These are phyloP conservation scores for Meyerozyma athensensis DNA, from an alignment of 1,139 yeast species.

Conservation along the genomic window DNA sequence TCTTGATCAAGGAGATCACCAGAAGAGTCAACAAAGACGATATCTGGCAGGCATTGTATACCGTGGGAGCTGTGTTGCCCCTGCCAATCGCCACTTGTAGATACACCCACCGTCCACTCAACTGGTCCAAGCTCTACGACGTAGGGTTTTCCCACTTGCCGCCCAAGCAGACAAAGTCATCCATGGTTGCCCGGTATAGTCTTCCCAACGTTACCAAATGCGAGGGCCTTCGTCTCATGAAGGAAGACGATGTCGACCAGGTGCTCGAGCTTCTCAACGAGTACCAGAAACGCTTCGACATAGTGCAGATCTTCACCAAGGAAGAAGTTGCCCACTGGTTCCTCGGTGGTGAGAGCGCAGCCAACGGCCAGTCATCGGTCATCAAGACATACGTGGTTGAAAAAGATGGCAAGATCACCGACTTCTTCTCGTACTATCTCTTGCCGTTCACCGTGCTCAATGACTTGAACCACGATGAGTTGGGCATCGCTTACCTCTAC, in stretches of 20 bases:
- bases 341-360: conserved; percentile 40
- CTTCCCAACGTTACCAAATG: conserved; percentile 58
- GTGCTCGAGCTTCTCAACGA: conserved; percentile 54
- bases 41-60: conserved; percentile 95
- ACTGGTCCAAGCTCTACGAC: conserved; percentile 85
- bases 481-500: conserved; percentile 84
- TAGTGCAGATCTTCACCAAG: conserved; percentile 62
- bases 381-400: conserved; percentile 79
- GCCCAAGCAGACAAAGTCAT: conserved; percentile 64
- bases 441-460: conserved; percentile 83
- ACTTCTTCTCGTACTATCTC: conserved; percentile 83
- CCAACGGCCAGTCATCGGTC: conserved; percentile 37
- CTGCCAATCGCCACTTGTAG: conserved; percentile 89
- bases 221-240: conserved; percentile 63
- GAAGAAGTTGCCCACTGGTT: conserved; percentile 85
- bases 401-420: conserved; percentile 67
- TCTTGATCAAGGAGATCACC: conserved; percentile 88
- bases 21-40: conserved; percentile 80
- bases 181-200: conserved; percentile 77
- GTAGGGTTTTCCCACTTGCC: conserved; percentile 88
- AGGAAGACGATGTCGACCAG: conserved; percentile 55
- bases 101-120: conserved; percentile 89
- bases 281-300: conserved; percentile 67
- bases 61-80: conserved; percentile 89
- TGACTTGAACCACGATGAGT: conserved; percentile 56